Percentiles rank a stretch among this genome's conserved stretches.
Evolutionary conservation across 768 basidiomycete species (phyloP).

Genomic region (Amanita fuliginea): DNA sequence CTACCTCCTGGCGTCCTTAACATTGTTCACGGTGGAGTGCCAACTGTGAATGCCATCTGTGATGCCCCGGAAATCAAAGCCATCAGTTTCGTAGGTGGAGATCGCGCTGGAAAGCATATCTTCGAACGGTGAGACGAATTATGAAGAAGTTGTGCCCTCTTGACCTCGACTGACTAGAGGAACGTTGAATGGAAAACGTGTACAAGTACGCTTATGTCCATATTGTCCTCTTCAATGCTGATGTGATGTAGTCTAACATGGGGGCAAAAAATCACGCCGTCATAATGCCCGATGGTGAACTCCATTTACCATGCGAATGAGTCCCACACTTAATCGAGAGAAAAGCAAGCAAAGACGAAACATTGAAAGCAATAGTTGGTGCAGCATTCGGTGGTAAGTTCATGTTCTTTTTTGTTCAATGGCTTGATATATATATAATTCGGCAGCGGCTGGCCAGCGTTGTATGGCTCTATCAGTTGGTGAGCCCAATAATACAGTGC

Average conservation of each 20-base stretch:
- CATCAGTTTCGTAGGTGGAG: constrained; percentile 94
- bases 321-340: neutral
- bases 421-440: constrained; percentile 7
- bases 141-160: constrained; percentile 3
- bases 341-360: constrained; percentile 84
- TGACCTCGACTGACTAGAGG: constrained; percentile 36
- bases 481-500: constrained; percentile 20
- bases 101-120: constrained; percentile 88
- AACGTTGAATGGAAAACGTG: constrained; percentile 79
- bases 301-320: neutral
- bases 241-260: constrained; percentile 35
- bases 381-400: constrained; percentile 81
- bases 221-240: neutral
- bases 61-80: constrained; percentile 88
- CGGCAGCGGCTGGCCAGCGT: constrained; percentile 83
- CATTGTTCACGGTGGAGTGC: constrained; percentile 81
- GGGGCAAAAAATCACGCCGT: constrained; percentile 98
- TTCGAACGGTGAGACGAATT: constrained; percentile 54
- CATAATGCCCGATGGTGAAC: constrained; percentile 84
- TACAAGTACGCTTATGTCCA: constrained; percentile 37
- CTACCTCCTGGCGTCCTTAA: constrained; percentile 85
- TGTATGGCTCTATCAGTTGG: constrained; percentile 96
- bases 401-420: neutral
- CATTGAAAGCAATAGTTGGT: constrained; percentile 85
- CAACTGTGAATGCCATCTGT: constrained; percentile 90